Evolutionary conservation across 2,329 filamentous ascomycete genomes (phyloP).

Genomic region (Xylariales sp.): DNA sequence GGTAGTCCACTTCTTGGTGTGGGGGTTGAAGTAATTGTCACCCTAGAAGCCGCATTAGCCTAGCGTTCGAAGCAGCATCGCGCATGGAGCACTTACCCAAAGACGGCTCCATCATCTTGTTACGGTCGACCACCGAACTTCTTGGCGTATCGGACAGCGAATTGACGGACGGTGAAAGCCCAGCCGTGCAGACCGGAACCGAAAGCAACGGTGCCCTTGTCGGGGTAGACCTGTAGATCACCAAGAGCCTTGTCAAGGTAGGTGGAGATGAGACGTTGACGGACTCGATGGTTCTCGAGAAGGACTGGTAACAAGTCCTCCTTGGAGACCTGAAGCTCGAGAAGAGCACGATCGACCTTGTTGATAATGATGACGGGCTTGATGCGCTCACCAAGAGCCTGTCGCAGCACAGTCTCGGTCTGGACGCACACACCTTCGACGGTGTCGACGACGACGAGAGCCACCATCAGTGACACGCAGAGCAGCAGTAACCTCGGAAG

Average conservation of each 20-base stretch:
- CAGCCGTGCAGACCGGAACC: constrained; percentile 99
- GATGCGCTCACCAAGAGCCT: constrained; percentile 99
- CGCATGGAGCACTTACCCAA: no score
- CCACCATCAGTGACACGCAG: constrained; percentile 99
- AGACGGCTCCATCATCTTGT: constrained; percentile 99
- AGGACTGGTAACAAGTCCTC: constrained; percentile 99
- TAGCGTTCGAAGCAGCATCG: no score
- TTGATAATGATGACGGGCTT: constrained; percentile 99
- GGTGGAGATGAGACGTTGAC: constrained; percentile 99
- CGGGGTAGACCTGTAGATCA: constrained; percentile 97
- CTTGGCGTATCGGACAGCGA: constrained; percentile 94
- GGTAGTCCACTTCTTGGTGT: constrained; percentile 99
- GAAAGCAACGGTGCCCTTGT: constrained; percentile 97
- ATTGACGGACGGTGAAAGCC: constrained; percentile 99
- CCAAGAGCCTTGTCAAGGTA: constrained; percentile 96
- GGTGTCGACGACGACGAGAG: constrained; percentile 98
- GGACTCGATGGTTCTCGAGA: constrained; percentile 98
- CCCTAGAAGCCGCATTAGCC: constrained; percentile 99
- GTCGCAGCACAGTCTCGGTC: constrained; percentile 98
- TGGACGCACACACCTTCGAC: constrained; percentile 99
- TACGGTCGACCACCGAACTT: constrained; percentile 99
- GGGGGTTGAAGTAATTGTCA: constrained; percentile 99
- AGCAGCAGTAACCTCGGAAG: constrained; percentile 99
- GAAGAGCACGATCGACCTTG: constrained; percentile 99
- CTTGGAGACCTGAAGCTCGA: constrained; percentile 97